Evolutionary conservation across 352 stramenopile genomes (phyloP), one percentile per base, ranked within the genome.

Genomic region (Globisporangium barbulae): DNA sequence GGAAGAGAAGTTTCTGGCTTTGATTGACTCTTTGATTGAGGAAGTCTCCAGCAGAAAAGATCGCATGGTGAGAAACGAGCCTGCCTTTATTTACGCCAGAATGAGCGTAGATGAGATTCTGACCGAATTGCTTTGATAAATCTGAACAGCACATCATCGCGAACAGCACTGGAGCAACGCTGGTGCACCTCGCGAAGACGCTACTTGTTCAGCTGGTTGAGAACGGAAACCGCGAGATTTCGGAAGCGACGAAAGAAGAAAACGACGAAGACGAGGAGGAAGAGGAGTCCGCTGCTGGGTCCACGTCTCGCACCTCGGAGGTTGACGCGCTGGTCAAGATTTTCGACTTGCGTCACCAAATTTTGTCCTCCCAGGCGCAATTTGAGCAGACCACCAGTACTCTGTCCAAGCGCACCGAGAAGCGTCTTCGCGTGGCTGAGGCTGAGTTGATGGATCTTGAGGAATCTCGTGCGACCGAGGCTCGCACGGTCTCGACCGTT

Each of bases 161-260:
- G 0, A 90, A 89, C 67, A 91, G 76, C 44, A 93, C 83, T 0
- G 83, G 83, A 4, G 83, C 81, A 6, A 85, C 78, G n/a, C 55
- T 93, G 13, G 83, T 93, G 15, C 83, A 93, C 41, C 67, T 93
- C 13, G 77, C 83, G n/a, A 88, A 89, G 67, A 89, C 81, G 1
- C 73, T 82, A 3, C 63, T 90, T 15, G 79, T 88, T 3, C 76
- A 86, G 52, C 70, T 90, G 22, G 70, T 90, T 13, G 81, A 89
- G 31, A 75, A 78, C 41, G 81, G 81, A 21, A 78, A 82, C 28
- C 71, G 71, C 8, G 79, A 89, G 35, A 82, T 90, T 12, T 57
- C 66, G 19, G 69, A 73, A 9, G 73, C 69, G 15, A 81, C 53
- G 35, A 66, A 71, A 37, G 61, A 71, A 39, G 59, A 73, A 13